Base-by-base conservation (phyloP, 2,329 filamentous ascomycete species). In the Rasamsonia emersonii region DNA sequence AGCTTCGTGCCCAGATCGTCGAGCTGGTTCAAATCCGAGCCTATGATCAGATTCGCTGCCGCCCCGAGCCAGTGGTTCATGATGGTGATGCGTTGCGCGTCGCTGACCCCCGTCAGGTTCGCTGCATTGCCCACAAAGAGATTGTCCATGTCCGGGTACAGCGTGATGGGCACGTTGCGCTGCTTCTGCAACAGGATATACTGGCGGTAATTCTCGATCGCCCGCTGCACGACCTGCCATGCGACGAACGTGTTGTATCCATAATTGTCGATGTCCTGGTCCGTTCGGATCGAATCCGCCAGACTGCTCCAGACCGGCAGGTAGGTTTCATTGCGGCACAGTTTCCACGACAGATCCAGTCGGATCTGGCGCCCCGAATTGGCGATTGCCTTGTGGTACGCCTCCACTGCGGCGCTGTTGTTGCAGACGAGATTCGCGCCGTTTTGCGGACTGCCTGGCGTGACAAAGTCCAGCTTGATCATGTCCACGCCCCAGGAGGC, bases 1-100 rank as follows among this genome's bases (percentile, higher is more conserved):
- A 53, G 39, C 11, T 44, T 33, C 8, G 42, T 23, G 6, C 48
- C 48, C 7, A 51, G 36, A 7, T 18, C 33, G 25, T 51, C 47
- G 14, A 50, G 29, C 9, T 43, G 36, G 4, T 42, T 47, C 9
- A 51, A 17, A 24, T 54, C 49, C 9, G 44, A 46, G 16, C 50
- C 50, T 9, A 46, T 28, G 18, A 53, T 47, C 8, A 54, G 40
- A 21, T 50, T 51, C 2, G 50, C 45, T 5, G 37, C 46, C 1
- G 50, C 50, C n/a, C 49, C 48, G 19, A 53, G 32, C 50, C 50
- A 54, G 35, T 54, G 50, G 17, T 36, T 51, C 38, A 47, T 43
- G 15, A 50, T 45, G 10, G 46, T 47, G 16, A 41, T 43, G 3
- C 49, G 43, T 24, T 50, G 37, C 3, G 18, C 28, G 33, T 50